Conservation (phyloP, 2,329 filamentous ascomycete species). For the Sclerotinia nivalis region DNA sequence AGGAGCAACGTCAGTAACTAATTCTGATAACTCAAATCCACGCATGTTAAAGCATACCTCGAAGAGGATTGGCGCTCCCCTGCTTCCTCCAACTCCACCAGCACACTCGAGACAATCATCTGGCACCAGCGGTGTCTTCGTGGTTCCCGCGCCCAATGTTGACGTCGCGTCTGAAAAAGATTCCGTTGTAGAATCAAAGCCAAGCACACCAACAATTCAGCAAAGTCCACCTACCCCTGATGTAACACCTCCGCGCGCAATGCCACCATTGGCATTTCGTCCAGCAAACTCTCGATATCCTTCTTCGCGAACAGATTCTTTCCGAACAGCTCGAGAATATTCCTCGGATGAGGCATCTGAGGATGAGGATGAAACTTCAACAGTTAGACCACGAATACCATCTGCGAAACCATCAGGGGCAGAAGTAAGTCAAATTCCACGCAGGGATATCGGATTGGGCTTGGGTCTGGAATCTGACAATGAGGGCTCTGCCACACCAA, state of each 20-base stretch:
- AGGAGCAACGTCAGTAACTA: conserved; percentile 31
- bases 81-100: conserved; percentile 62
- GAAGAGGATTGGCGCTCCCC: conserved; percentile 33
- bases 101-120: conserved; percentile 60
- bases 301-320: conserved; percentile 59
- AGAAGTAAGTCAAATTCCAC: conserved; percentile 26
- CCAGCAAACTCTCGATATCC: conserved; percentile 51
- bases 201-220: conserved; percentile 64
- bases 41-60: conserved; percentile 40
- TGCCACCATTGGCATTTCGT: conserved; percentile 49
- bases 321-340: conserved; percentile 68
- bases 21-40: conserved; percentile 39
- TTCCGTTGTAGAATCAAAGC: conserved; percentile 39
- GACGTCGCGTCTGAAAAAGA: conserved; percentile 30
- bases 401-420: conserved; percentile 33
- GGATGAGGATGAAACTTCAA: conserved; percentile 49
- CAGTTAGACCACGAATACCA: conserved; percentile 42
- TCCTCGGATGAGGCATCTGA: conserved; percentile 53
- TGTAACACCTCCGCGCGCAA: conserved; percentile 66
- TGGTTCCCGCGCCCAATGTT: conserved; percentile 30
- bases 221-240: conserved; percentile 73
- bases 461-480: conserved; percentile 46
- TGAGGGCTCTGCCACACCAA: conserved; percentile 40
- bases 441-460: conserved; percentile 40
- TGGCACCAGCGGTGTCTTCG: conserved; percentile 40